Base-by-base conservation (phyloP, 495 filamentous ascomycete genomes). In the Penicillium dipodomyicola region DNA sequence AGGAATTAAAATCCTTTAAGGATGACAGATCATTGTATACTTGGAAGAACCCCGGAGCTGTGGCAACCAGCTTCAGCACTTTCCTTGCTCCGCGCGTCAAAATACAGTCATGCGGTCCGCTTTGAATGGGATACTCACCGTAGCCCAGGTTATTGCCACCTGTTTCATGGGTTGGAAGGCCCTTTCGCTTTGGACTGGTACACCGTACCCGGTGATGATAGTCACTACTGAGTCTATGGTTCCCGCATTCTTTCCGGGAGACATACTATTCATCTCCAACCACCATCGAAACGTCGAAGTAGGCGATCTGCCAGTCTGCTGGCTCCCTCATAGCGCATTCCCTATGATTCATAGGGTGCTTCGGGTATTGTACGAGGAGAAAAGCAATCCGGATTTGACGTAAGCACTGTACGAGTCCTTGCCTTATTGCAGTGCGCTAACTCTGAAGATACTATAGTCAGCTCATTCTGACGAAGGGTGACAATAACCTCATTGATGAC, bases 291-390 rank as follows among this genome's bases (percentile, higher is more conserved):
- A 37, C n/a, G 20, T 27, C 20, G 17, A 35, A 4, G 39, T 37
- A 37, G 48, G 48, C 20, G 48, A 50, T 1, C 20, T 50, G 20
- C 48, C 48, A 2, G 48, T 50, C 15, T 37, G 17, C 19, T 50
- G 48, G 48, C 10, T 50, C 6, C 48, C 48, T 4, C 19, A 15
- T 15, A 22, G 19, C 14, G 5, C 29, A 3, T 50, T 50, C 9
- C 48, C 48, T 40, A 50, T 50, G 48, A 19, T 50, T 8, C 48
- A 50, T 37, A 35, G 48, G 19, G 48, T 50, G 32, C n/a, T 37
- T 25, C 29, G 19, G 33, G 48, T 50, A 5, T 15, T 6, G 30
- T 35, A 50, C 20, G 48, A 50, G 9, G 32, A 23, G 6, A 20
- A 50, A 50, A 48, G 14, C 15, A 17, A 29, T 48, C 8, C 25